Base-by-base conservation (phyloP, 2,329 filamentous ascomycete species). In the Bipolaris zeicola region DNA sequence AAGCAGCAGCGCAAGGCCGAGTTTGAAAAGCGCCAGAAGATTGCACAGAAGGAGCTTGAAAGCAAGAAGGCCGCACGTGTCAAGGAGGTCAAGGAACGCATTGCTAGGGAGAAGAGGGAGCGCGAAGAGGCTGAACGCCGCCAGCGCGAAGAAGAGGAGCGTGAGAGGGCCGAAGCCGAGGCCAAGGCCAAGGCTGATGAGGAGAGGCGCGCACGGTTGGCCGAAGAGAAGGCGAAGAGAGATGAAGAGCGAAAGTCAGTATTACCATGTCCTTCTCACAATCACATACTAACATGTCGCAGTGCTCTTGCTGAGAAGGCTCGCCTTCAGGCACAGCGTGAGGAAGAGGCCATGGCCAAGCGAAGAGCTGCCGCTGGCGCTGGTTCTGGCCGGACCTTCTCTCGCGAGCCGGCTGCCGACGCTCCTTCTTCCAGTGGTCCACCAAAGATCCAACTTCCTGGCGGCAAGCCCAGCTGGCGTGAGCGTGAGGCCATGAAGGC, bases 11-110 rank as follows among this genome's bases (percentile, higher is more conserved):
- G 94, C 68, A 91, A 92, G 73, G 90, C 96, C 68, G 92, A 98
- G 78, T 99, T 98, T 67, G 95, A 98, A 84, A 94, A 90, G 82
- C 90, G 93, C 63, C 91, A 91, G 73, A 92, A 90, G 76, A 89
- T 91, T 71, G 95, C 95, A 31, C 92, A 98, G 82, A 88, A 89
- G 63, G 95, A 99, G 75, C 85, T 98, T 56, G 91, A 98, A 82
- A 90, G 89, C 78, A 92, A 96, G 81, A 96, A 97, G 78, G 86
- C 89, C 37, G 85, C 87, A 64, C 91, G 95, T 71, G 88, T 92
- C 79, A 94, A 92, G 84, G 92, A 97, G 76, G 87, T 90, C 71
- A 89, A 90, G 68, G 94, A 97, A 73, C 87, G 87, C 66, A 89
- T 89, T 76, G 85, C 91, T 53, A 87, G 89, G 54, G 92, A 97